These are phyloP conservation scores for Leavenworthia alabamica DNA, from an alignment of 345 rosid species.

Conservation along the genomic window DNA sequence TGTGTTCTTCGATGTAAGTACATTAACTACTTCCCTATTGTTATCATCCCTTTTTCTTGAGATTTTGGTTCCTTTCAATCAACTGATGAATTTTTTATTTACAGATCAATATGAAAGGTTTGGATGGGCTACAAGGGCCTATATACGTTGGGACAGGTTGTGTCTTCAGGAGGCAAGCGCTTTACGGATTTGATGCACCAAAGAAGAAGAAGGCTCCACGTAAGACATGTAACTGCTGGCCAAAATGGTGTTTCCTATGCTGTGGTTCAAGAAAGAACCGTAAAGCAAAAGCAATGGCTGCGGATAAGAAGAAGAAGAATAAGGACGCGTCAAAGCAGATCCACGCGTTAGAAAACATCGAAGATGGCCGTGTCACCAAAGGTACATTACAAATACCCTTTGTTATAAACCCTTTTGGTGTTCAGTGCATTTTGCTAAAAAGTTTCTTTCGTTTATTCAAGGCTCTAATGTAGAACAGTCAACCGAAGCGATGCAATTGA, in stretches of 20 bases:
- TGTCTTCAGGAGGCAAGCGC: constrained; percentile 91
- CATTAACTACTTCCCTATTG: neutral
- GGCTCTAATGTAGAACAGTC: constrained; percentile 47
- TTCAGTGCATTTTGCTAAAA: constrained; percentile 33
- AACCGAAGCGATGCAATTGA: constrained; percentile 51
- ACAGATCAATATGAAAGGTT: constrained; percentile 98
- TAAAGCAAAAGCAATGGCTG: constrained; percentile 50
- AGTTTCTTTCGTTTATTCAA: neutral
- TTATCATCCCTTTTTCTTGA: neutral
- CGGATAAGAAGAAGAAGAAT: constrained; percentile 60
- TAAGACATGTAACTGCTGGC: constrained; percentile 95
- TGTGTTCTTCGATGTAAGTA: constrained; percentile 91
- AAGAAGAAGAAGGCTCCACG: constrained; percentile 77
- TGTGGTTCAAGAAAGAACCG: constrained; percentile 75
- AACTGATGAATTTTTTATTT: constrained; percentile 11
- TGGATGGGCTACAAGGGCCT: constrained; percentile 97
- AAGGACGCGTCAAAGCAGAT: constrained; percentile 94
- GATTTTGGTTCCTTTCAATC: neutral
- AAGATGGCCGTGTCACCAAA: constrained; percentile 42
- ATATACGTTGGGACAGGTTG: constrained; percentile 98
- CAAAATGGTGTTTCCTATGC: constrained; percentile 86
- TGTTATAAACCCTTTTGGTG: neutral
- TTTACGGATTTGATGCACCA: constrained; percentile 91
- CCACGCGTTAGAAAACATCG: constrained; percentile 93
- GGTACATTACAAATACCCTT: constrained; percentile 21